A percentile compares a stretch with the other conserved stretches of the same genome.
Conservation (phyloP, 345 rosid species). For the Salix arbutifolia region DNA sequence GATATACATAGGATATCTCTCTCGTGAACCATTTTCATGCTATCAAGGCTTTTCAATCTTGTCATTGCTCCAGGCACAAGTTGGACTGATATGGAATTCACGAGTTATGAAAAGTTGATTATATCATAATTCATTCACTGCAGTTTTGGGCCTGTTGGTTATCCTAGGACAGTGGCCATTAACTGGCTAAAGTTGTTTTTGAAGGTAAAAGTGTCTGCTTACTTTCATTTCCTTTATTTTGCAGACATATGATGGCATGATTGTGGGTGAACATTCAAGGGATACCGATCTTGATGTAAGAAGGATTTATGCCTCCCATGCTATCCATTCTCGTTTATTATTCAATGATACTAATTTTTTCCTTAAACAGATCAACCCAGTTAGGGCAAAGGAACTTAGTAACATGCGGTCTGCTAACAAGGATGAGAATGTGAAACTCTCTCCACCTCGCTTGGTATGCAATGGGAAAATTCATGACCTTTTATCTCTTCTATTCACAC, state of each 20-base stretch:
- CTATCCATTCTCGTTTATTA: background rate
- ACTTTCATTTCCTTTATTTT: conserved; percentile 11
- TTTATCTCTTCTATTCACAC: background rate
- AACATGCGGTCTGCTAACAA: conserved; percentile 78
- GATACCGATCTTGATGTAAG: conserved; percentile 97
- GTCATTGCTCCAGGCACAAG: background rate
- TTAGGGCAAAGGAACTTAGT: conserved; percentile 70
- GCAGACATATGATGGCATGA: conserved; percentile 98
- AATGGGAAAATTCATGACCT: background rate
- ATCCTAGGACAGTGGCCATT: too few relatives aligned
- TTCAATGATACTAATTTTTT: conserved; percentile 15
- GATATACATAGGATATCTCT: background rate
- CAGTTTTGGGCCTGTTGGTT: background rate
- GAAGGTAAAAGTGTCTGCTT: background rate
- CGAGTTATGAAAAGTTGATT: background rate
- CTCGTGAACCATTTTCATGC: background rate
- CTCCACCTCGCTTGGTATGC: conserved; percentile 90
- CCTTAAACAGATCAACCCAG: conserved; percentile 73
- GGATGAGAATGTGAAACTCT: conserved; percentile 82
- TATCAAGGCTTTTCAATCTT: background rate
- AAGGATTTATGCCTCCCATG: conserved; percentile 4
- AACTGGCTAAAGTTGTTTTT: too few relatives aligned
- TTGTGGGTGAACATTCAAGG: conserved; percentile 94
- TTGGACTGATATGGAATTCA: background rate
- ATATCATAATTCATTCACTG: background rate